These are phyloP conservation scores for Arthonia radiata DNA, from an alignment of 495 filamentous ascomycete genomes.

Conservation along the genomic window DNA sequence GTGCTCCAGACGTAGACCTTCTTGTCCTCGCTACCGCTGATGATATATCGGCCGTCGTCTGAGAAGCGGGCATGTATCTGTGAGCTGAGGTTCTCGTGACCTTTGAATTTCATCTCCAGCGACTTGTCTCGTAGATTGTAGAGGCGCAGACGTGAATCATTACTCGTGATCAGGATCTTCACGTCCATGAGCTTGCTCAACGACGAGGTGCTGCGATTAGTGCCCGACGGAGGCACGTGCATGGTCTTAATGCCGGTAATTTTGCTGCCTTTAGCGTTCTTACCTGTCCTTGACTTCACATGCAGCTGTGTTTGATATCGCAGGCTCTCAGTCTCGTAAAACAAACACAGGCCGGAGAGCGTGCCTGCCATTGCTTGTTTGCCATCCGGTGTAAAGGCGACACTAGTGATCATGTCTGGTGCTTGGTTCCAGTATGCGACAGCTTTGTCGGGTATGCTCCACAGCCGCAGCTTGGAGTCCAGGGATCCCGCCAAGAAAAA, in stretches of 20 bases:
- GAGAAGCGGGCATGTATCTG: slow-evolving; percentile 81
- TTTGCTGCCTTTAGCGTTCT: slow-evolving; percentile 90
- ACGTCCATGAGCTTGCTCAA: too few relatives aligned
- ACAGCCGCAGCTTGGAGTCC: slow-evolving; percentile 75
- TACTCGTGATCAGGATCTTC: slow-evolving; percentile 78
- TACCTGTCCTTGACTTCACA: slow-evolving; percentile 67
- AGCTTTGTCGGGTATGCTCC: slow-evolving; percentile 93
- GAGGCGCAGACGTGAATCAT: slow-evolving; percentile 79
- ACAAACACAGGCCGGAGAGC: slow-evolving; percentile 62
- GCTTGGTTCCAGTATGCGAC: slow-evolving; percentile 69
- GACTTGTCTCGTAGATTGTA: slow-evolving; percentile 69
- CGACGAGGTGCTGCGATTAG: too few relatives aligned
- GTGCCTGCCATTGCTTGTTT: slow-evolving; percentile 74
- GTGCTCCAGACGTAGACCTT: slow-evolving; percentile 76
- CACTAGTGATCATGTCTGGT: slow-evolving; percentile 78
- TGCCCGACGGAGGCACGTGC: slow-evolving; percentile 28
- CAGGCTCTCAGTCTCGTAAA: slow-evolving; percentile 87
- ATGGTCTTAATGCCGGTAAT: slow-evolving; percentile 85
- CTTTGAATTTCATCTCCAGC: slow-evolving; percentile 74
- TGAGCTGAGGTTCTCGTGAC: slow-evolving; percentile 73
- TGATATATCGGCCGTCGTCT: slow-evolving; percentile 67
- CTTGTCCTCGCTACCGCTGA: slow-evolving; percentile 82
- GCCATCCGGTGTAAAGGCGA: slow-evolving; percentile 82
- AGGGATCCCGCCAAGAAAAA: slow-evolving; percentile 91
- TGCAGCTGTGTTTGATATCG: slow-evolving; percentile 67